Percentiles rank a stretch among this genome's conserved stretches.
Conservation (phyloP, 2,329 filamentous ascomycete genomes). For the Stachybotrys chartarum region DNA sequence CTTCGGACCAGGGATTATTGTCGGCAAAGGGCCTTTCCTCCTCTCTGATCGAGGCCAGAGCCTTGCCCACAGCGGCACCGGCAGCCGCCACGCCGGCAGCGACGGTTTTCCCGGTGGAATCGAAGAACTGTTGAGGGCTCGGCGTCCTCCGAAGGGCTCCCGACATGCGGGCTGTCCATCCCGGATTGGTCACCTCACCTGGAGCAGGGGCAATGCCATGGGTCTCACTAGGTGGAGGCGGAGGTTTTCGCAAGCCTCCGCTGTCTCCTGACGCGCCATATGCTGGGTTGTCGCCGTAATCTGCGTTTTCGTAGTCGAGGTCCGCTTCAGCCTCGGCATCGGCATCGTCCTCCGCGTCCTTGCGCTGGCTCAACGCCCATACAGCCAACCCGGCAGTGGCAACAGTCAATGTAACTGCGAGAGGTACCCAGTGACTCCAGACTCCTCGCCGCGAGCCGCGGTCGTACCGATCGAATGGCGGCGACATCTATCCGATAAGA, state of each 20-base stretch:
- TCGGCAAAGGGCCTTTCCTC: constrained; percentile 80
- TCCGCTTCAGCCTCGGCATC: constrained; percentile 45
- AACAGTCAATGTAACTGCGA: constrained; percentile 78
- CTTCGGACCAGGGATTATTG: constrained; percentile 87
- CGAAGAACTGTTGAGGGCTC: constrained; percentile 82
- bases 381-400: constrained; percentile 80
- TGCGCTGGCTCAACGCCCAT: constrained; percentile 90
- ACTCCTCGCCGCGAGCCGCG: constrained; percentile 51
- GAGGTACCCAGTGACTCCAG: constrained; percentile 81
- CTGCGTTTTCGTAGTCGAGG: constrained; percentile 38
- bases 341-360: constrained; percentile 60
- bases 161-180: constrained; percentile 71
- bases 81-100: constrained; percentile 77
- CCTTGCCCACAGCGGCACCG: constrained; percentile 74
- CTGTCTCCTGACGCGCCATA: constrained; percentile 36
- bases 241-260: constrained; percentile 25
- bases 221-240: constrained; percentile 32
- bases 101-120: constrained; percentile 74
- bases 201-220: constrained; percentile 27
- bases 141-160: constrained; percentile 75
- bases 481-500: constrained; percentile 43
- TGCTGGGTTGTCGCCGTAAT: constrained; percentile 46
- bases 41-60: constrained; percentile 75
- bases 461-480: constrained; percentile 54
- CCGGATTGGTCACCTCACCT: constrained; percentile 30